Conservation (phyloP, 495 filamentous ascomycete species). For the Halenospora varia region DNA sequence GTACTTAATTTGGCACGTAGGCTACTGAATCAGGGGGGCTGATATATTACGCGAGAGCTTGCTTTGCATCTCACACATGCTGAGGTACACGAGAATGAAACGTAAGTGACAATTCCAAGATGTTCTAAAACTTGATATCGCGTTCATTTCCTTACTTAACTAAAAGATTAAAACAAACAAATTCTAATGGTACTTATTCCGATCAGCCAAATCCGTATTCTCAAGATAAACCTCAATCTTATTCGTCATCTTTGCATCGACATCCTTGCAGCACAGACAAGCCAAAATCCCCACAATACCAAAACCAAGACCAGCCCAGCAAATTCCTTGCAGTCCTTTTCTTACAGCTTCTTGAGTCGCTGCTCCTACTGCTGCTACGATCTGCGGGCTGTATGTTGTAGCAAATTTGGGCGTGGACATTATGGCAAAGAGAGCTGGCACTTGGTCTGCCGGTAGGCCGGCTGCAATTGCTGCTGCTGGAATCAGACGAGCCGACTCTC, state of each 20-base stretch:
- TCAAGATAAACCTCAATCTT: conserved; percentile 32
- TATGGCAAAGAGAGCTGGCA: neutral
- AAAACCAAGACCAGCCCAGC: conserved; percentile 17
- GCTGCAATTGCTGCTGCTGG: neutral
- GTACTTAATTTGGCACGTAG: no score
- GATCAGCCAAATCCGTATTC: conserved; percentile 27
- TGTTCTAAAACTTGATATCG: no score
- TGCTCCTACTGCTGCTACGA: neutral
- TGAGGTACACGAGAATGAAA: no score
- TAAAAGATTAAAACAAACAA: no score
- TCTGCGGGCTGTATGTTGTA: neutral
- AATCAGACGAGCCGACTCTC: neutral
- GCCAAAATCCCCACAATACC: conserved; percentile 27
- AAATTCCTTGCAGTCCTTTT: neutral
- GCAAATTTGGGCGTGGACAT: neutral
- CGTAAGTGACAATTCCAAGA: no score
- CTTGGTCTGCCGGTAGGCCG: neutral
- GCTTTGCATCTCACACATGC: no score
- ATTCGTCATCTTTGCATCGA: conserved; percentile 27
- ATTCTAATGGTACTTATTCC: conserved; percentile 29
- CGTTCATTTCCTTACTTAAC: no score
- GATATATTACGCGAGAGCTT: no score
- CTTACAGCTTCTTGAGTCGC: neutral
- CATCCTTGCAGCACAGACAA: conserved; percentile 28
- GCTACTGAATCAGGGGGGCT: no score